Conservation (phyloP, 2,329 filamentous ascomycete genomes). For the Arthrinium phaeospermum region DNA sequence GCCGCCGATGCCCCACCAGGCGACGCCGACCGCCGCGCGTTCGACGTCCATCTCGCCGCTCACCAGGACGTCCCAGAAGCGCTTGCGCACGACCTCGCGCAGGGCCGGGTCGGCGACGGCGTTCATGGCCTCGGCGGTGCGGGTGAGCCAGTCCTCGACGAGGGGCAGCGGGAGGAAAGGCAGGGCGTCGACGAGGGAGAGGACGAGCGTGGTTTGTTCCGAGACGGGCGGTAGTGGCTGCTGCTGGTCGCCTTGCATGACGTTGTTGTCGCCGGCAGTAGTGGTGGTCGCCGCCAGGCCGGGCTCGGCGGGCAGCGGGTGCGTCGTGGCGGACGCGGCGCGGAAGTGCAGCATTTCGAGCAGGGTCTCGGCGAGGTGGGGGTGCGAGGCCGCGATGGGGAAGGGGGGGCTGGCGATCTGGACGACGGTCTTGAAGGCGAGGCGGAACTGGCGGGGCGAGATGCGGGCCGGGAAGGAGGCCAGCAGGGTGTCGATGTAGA, state of each 20-base stretch:
- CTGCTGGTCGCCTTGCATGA: slow-evolving; percentile 31
- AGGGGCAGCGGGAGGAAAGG: slow-evolving; percentile 73
- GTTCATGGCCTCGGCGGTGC: slow-evolving; percentile 72
- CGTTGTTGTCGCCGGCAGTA: background rate
- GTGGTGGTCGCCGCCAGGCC: background rate
- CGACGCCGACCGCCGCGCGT: slow-evolving; percentile 76
- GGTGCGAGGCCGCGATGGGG: slow-evolving; percentile 72
- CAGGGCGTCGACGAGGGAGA: slow-evolving; percentile 81
- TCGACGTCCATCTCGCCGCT: slow-evolving; percentile 90
- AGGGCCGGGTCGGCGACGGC: slow-evolving; percentile 65
- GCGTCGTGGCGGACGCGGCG: slow-evolving; percentile 54
- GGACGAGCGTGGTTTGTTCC: slow-evolving; percentile 77
- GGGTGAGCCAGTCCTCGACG: slow-evolving; percentile 80
- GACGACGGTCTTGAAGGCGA: slow-evolving; percentile 86
- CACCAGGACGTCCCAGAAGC: slow-evolving; percentile 81
- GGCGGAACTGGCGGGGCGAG: slow-evolving; percentile 82
- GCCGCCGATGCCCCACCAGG: slow-evolving; percentile 78
- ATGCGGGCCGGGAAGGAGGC: slow-evolving; percentile 79
- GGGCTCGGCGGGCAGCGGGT: slow-evolving; percentile 46
- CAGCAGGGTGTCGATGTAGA: slow-evolving; percentile 84
- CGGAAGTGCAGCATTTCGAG: slow-evolving; percentile 79
- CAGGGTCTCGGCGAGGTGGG: slow-evolving; percentile 78
- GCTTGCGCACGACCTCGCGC: slow-evolving; percentile 67
- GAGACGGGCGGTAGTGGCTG: slow-evolving; percentile 55
- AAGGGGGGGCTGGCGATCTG: slow-evolving; percentile 83